phyloP scores from a whole-genome alignment of 179 eudicot genomes.

The Sideroxylon spinosum region DNA sequence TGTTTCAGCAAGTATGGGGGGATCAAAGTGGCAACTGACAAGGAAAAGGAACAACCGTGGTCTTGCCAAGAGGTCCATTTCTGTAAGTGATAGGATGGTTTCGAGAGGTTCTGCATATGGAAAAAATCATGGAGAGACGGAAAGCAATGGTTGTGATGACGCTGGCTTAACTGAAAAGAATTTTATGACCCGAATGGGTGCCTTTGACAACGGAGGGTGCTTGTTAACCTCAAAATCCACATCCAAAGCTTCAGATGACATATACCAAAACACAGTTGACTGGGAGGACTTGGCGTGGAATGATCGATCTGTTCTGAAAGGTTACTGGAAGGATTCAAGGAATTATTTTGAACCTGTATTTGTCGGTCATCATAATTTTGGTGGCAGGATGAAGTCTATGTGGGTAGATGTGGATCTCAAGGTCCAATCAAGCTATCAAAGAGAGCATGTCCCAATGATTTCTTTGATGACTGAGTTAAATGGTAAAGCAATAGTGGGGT shows the following conservation, averaged over 20 bases:
- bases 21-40: slow-evolving; percentile 79
- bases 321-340: slow-evolving; percentile 56
- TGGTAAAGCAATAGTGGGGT: slow-evolving; percentile 91
- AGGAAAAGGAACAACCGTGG: slow-evolving; percentile 74
- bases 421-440: slow-evolving; percentile 70
- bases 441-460: slow-evolving; percentile 84
- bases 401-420: slow-evolving; percentile 75
- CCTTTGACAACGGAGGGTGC: slow-evolving; percentile 35
- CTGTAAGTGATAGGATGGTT: slow-evolving; percentile 21
- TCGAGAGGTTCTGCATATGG: slow-evolving; percentile 22
- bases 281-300: slow-evolving; percentile 65
- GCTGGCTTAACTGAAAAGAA: slow-evolving; percentile 43
- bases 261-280: slow-evolving; percentile 28
- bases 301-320: slow-evolving; percentile 36
- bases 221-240: slow-evolving; percentile 31
- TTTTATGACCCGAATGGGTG: slow-evolving; percentile 27
- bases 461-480: slow-evolving; percentile 84
- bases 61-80: slow-evolving; percentile 41
- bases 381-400: slow-evolving; percentile 40
- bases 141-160: slow-evolving; percentile 33
- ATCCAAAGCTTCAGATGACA: slow-evolving; percentile 34
- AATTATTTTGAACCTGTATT: slow-evolving; percentile 39
- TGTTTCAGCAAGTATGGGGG: slow-evolving; percentile 34
- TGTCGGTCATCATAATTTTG: slow-evolving; percentile 28
- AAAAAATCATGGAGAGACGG: slow-evolving; percentile 33